These are phyloP conservation scores for Linderina pennispora DNA, from an alignment of 192 early-diverging fungal species.

Conservation along the genomic window DNA sequence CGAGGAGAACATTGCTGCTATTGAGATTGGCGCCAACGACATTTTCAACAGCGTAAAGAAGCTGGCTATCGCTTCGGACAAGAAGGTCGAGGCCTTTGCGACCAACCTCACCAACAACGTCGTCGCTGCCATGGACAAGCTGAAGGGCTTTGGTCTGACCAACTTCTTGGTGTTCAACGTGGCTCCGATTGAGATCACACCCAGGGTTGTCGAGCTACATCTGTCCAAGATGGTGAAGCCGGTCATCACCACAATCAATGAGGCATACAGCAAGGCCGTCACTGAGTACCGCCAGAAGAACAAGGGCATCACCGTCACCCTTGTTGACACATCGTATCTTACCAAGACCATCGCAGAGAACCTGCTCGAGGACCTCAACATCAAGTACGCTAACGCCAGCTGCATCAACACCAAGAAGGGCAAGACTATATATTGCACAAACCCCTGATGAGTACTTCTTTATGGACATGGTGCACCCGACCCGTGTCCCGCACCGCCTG, in stretches of 20 bases:
- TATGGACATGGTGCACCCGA: conserved; percentile 4
- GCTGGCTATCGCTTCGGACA: neutral
- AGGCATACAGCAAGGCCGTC: neutral
- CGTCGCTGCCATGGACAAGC: neutral
- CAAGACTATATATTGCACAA: conserved; percentile 1
- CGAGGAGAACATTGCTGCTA: conserved; percentile 1
- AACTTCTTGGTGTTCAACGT: conserved; percentile 6
- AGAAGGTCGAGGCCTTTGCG: conserved; percentile 1
- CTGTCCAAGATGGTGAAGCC: neutral
- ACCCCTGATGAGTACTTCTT: conserved; percentile 10
- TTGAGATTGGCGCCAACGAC: conserved; percentile 15
- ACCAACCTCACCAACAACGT: neutral
- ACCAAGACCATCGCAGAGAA: conserved; percentile 1
- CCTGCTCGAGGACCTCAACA: conserved; percentile 3
- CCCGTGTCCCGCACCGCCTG: conserved; percentile 1
- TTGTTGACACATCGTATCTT: conserved; percentile 2
- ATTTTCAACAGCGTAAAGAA: conserved; percentile 1
- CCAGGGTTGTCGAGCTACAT: conserved; percentile 1
- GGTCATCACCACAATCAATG: neutral
- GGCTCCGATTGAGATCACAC: conserved; percentile 3
- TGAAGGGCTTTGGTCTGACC: conserved; percentile 2
- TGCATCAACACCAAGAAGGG: neutral
- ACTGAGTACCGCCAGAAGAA: neutral
- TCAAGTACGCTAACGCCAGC: conserved; percentile 4
- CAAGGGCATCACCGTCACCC: neutral